phyloP scores from a whole-genome alignment of 495 filamentous ascomycete genomes.

The Saxispiralis lemnorum region DNA sequence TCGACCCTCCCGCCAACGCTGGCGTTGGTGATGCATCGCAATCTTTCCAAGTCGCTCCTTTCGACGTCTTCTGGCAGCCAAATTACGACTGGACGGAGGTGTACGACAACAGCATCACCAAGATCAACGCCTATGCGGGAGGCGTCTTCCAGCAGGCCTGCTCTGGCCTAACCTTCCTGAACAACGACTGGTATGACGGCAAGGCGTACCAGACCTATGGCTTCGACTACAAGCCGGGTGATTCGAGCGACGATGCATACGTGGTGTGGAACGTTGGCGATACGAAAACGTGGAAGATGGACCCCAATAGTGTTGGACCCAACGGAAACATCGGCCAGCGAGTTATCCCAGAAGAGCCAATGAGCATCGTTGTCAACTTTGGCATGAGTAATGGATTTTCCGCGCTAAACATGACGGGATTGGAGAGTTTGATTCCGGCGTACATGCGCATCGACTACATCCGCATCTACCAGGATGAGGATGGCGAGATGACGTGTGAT shows the following conservation, averaged over 20 bases:
- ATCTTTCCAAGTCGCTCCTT: slow-evolving; percentile 21
- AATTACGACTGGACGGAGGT: slow-evolving; percentile 17
- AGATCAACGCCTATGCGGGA: slow-evolving; percentile 19
- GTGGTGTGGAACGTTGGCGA: slow-evolving; percentile 21
- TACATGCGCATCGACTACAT: slow-evolving; percentile 55
- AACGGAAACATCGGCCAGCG: slow-evolving; percentile 22
- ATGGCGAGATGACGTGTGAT: slow-evolving; percentile 47
- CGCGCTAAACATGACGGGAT: slow-evolving; percentile 16
- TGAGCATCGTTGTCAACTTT: slow-evolving; percentile 20
- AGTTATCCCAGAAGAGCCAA: slow-evolving; percentile 19
- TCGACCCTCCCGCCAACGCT: slow-evolving; percentile 7
- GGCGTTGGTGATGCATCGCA: slow-evolving; percentile 17
- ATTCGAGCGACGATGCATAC: slow-evolving; percentile 13
- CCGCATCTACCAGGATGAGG: slow-evolving; percentile 48
- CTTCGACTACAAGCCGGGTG: slow-evolving; percentile 21
- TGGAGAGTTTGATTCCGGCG: slow-evolving; percentile 18
- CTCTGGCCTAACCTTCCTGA: slow-evolving; percentile 18
- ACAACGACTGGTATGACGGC: slow-evolving; percentile 22
- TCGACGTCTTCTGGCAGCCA: slow-evolving; percentile 19
- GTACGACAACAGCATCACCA: slow-evolving; percentile 12
- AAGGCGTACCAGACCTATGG: slow-evolving; percentile 22
- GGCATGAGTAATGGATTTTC: slow-evolving; percentile 17
- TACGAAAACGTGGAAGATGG: slow-evolving; percentile 14
- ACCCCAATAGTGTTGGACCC: slow-evolving; percentile 17
- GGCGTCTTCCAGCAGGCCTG: slow-evolving; percentile 21